Base-by-base conservation (phyloP, 2,329 filamentous ascomycete genomes). In the Magnaporthiopsis incrustans region DNA sequence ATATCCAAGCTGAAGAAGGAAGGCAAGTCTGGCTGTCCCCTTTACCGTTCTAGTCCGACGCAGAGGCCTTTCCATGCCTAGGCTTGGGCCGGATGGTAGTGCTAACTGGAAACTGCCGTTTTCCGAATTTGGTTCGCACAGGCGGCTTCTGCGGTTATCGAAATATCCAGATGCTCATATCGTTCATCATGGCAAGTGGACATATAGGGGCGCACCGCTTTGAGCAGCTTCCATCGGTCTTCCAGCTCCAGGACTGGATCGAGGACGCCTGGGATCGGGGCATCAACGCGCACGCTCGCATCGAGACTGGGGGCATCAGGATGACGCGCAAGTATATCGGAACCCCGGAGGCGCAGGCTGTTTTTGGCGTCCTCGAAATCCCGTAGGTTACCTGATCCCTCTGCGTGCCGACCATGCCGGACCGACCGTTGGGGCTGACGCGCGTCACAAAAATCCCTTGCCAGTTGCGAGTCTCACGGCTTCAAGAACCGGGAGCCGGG, bases 301-400 rank as follows among this genome's bases (percentile, higher is more conserved):
- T 85, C 2, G 92, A 98, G 75, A 97, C 93, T 0, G 94, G 94
- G 2, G 92, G 92, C 1, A 90, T 98, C 67, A 85, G 81, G 67
- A 88, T 88, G n/a, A 97, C 93, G 0, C 85, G 95, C 66, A 98
- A 97, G 74, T 98, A 95, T 72, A 98, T 98, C 69, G 94, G 94
- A 22, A 97, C 94, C 1, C 88, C 91, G 11, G 94, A 98, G 80
- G 92, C 90, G 7, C 85, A 94, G 74, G 91, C 92, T 10, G 82
- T 96, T 68, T 89, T 96, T 69, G 77, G 82, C 50, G 86, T 85
- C 67, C 78, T 93, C 10, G 79, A 83, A 4, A 90, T 96, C 66
- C 79, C 81, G 82, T 89, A 76, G 73, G 84, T 77, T 25, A 5
- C 59, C 15, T 33, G 3, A 12, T 22, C 35, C 10, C 22, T 57